phyloP scores from a whole-genome alignment of 441 rosid genomes.

The Breynia disticha region DNA sequence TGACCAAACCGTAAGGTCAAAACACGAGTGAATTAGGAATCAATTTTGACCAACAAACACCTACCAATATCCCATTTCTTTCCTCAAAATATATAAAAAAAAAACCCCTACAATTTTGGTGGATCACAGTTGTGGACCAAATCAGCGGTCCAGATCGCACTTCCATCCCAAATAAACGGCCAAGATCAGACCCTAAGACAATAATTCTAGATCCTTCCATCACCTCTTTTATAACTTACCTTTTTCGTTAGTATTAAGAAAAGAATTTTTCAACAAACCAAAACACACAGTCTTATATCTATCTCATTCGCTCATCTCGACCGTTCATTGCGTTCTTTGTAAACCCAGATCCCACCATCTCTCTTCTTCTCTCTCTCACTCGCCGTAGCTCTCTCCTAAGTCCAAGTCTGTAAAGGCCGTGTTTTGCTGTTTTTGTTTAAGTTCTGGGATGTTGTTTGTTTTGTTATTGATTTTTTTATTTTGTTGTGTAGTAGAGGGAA shows the following conservation, averaged over 20 bases:
- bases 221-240: neutral
- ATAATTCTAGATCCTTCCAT: conserved; percentile 29
- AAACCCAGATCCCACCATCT: conserved; percentile 4
- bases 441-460: neutral
- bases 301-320: conserved; percentile 12
- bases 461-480: neutral
- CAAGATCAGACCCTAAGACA: neutral
- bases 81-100: neutral
- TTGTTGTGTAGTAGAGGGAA: neutral
- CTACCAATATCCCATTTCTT: neutral
- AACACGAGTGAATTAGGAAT: no score
- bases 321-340: conserved; percentile 23
- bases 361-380: conserved; percentile 5
- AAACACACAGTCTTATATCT: neutral
- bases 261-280: neutral
- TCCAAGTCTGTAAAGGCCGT: conserved; percentile 9
- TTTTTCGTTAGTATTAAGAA: neutral
- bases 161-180: no score
- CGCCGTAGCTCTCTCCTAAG: conserved; percentile 26
- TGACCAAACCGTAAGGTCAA: no score
- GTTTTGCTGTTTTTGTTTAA: neutral
- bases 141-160: conserved; percentile 22
- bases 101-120: neutral
- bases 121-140: conserved; percentile 1
- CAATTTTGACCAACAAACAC: neutral